Base-by-base conservation (phyloP, 805 yeast species). In the Metschnikowia lochheadii region DNA sequence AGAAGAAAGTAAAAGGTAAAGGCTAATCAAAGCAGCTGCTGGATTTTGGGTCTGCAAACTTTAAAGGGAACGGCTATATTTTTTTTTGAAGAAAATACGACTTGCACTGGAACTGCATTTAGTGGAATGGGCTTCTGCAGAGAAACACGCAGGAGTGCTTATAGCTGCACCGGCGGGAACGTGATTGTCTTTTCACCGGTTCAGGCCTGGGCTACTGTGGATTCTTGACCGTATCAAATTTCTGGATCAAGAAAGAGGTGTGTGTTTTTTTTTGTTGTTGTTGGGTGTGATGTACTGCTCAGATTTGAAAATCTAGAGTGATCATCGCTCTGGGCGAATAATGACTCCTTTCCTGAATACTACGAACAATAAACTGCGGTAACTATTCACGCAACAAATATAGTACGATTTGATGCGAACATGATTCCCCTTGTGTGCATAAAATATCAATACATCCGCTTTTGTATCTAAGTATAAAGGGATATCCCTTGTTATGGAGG, bases 71-170 rank as follows among this genome's bases (percentile, higher is more conserved):
- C 41, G 17, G 41, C 32, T 40, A 11, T 39, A 17, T 11, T 15
- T 14, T 40, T 40, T 40, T 40, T 29, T 40, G 43, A 18, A 21
- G 38, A 42, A 42, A 42, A 20, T 42, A 42, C 45, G 38, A 42
- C 45, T 34, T 42, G 45, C 45, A 42, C 45, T 5, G 32, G 36
- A n/a, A 34, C 45, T 32, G 38, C 45, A 32, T 15, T 11, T 15
- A 40, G 34, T 23, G 15, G n/a, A 29, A 15, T 26, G 17, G 23
- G 6, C 43, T 38, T 14, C 45, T 42, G 45, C 45, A 33, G 38
- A 42, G 38, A 33, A 42, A 33, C 38, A 42, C 38, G 45, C 45
- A 42, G 45, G 38, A 42, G 13, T 42, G 45, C 45, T 42, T 42
- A 42, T 42, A 33, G 15, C 37, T 32, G 38, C 31, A n/a, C 20